These are phyloP conservation scores for Beauveria caledonica DNA, from an alignment of 2,329 filamentous ascomycete species.

Conservation along the genomic window DNA sequence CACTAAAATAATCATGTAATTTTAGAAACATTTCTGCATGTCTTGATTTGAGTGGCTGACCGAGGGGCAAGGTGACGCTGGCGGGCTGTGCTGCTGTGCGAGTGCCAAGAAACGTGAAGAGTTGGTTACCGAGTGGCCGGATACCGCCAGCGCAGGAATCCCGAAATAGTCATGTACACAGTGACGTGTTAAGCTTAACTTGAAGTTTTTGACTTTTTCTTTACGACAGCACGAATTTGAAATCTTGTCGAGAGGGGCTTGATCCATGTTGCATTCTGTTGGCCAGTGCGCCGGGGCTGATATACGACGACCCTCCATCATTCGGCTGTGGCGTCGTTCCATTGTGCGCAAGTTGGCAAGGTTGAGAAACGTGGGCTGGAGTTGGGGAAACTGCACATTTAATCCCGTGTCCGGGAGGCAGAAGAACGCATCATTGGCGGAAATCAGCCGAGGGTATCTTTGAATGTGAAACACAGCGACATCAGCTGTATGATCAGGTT, in stretches of 20 bases:
- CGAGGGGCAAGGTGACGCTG: neutral
- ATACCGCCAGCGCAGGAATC: neutral
- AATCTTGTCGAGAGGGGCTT: neutral
- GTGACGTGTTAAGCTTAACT: neutral
- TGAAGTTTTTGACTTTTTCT: neutral
- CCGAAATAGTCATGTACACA: neutral
- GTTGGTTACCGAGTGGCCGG: neutral
- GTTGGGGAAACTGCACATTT: neutral
- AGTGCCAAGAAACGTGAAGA: neutral
- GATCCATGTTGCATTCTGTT: neutral
- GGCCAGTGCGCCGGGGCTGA: neutral
- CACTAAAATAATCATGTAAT: neutral
- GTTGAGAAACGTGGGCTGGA: neutral
- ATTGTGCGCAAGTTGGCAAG: neutral
- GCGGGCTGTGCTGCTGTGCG: neutral
- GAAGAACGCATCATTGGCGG: no score
- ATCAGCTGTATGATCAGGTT: neutral
- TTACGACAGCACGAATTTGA: neutral
- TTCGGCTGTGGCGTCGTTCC: neutral
- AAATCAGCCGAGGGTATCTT: no score
- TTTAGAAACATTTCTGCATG: neutral
- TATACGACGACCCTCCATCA: neutral
- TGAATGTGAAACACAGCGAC: neutral
- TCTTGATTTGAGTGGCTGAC: neutral
- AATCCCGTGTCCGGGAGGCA: neutral